Base-by-base conservation (phyloP, 2,329 filamentous ascomycete genomes). In the Dissoconium aciculare region DNA sequence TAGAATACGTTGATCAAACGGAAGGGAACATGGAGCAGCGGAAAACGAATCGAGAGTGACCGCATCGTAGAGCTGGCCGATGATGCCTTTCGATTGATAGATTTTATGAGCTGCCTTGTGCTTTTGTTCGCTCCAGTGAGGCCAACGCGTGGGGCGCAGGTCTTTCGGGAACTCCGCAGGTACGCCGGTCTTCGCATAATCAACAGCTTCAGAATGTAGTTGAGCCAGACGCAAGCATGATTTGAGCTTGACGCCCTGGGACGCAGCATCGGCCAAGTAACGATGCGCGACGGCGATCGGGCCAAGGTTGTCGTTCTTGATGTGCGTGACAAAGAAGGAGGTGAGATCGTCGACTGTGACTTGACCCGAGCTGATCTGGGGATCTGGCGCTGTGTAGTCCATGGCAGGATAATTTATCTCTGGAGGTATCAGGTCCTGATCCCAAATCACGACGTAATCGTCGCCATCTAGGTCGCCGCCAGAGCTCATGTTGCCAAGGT, bases 381-480 rank as follows among this genome's bases (percentile, higher is more conserved):
- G 70, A 26, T 63, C 60, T 0, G 71, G 62, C 0, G 72, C 61
- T 0, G 64, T 62, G 47, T 84, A 89, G 39, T 78, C 66, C 82
- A 95, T 93, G 0, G 89, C 76, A 1, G 67, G 58, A 17, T 69
- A 62, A 42, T 89, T 81, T 71, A 79, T 81, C 30, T 69, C 58
- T 1, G 55, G 41, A 0, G 82, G 82, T 15, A 91, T 62, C 5
- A 98, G 60, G 10, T 70, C 67, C 13, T 64, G 52, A 42, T 98
- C 85, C 87, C 89, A 98, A 27, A 94, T 78, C 4, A 95, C 74
- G 33, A 95, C 76, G 51, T 84, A 98, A 50, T 98, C 89, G 46
- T 98, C 89, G 0, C 89, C 89, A 49, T 98, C 89, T 0, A 98
- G 66, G 49, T 98, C 89, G 0, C 89, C 89, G 2, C 89, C 89